Percentiles rank a stretch among this genome's conserved stretches.
phyloP scores from a whole-genome alignment of 2,329 filamentous ascomycete species.

The Penicillium sp. region DNA sequence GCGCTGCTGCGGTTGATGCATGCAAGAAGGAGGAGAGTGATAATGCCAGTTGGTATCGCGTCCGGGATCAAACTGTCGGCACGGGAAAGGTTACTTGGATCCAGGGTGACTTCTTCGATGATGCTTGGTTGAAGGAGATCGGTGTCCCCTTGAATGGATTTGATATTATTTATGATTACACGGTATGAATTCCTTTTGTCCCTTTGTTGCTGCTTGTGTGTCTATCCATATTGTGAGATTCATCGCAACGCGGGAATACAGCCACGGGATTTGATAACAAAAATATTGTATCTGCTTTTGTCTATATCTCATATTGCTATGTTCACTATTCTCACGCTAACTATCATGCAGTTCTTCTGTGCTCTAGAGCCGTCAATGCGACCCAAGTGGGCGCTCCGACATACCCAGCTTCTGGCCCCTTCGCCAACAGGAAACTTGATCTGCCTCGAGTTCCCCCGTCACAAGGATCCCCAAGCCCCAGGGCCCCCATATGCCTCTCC shows the following conservation, averaged over 20 bases:
- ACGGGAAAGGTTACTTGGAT: slow-evolving; percentile 44
- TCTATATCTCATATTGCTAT: not conserved
- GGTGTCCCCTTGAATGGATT: slow-evolving; percentile 38
- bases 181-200: slow-evolving; percentile 43
- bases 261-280: not conserved
- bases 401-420: slow-evolving; percentile 54
- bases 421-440: slow-evolving; percentile 52
- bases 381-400: slow-evolving; percentile 58
- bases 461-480: slow-evolving; percentile 62
- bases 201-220: not conserved
- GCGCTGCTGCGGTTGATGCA: slow-evolving; percentile 48
- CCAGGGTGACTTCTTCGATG: slow-evolving; percentile 47
- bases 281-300: not conserved
- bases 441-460: slow-evolving; percentile 75
- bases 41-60: slow-evolving; percentile 37
- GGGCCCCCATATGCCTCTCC: slow-evolving; percentile 74
- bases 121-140: slow-evolving; percentile 42
- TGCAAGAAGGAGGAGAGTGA: slow-evolving; percentile 39
- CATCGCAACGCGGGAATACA: not conserved
- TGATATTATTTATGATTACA: slow-evolving; percentile 62
- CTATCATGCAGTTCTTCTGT: slow-evolving; percentile 56
- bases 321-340: slow-evolving; percentile 12
- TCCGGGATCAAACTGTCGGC: slow-evolving; percentile 37
- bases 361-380: slow-evolving; percentile 57
- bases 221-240: not conserved